Percentiles rank a stretch among this genome's conserved stretches.
phyloP scores from a whole-genome alignment of 2,329 filamentous ascomycete species.

The Thermomyces lanuginosus region DNA sequence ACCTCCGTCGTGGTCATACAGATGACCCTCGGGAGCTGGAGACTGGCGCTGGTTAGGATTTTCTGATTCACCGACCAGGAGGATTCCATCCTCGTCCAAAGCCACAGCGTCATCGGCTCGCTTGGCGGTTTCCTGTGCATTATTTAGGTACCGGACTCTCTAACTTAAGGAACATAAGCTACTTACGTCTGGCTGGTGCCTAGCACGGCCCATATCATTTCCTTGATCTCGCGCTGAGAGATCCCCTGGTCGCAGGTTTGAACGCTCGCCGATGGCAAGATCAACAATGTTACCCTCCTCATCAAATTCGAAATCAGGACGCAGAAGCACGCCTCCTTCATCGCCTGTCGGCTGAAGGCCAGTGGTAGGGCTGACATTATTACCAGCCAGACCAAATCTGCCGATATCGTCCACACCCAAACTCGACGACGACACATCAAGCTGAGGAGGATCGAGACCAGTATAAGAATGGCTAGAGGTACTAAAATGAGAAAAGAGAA shows the following conservation, averaged over 20 bases:
- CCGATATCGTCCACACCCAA: slow-evolving; percentile 24
- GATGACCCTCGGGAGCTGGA: no score
- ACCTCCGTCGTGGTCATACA: no score
- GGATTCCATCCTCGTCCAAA: no score
- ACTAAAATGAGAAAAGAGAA: slow-evolving; percentile 20
- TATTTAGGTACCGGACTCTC: no score
- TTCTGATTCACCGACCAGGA: no score
- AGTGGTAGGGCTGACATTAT: slow-evolving; percentile 16
- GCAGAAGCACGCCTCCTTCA: slow-evolving; percentile 31
- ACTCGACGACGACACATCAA: slow-evolving; percentile 35
- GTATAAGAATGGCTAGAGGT: slow-evolving; percentile 15
- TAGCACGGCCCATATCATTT: no score
- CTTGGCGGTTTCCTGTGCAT: no score
- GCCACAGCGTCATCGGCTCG: no score
- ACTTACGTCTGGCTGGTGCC: slow-evolving; percentile 19
- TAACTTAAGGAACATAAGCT: no score
- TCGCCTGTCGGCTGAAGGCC: slow-evolving; percentile 20
- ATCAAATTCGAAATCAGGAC: slow-evolving; percentile 46
- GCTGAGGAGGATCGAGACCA: slow-evolving; percentile 17
- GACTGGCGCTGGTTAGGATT: no score
- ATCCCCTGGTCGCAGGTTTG: no score
- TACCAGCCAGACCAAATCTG: slow-evolving; percentile 26
- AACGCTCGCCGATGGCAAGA: slow-evolving; percentile 12
- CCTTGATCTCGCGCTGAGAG: no score
- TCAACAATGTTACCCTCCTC: slow-evolving; percentile 44